Base-by-base conservation (phyloP, 169 alveolate genomes). In the Theileria equi region DNA sequence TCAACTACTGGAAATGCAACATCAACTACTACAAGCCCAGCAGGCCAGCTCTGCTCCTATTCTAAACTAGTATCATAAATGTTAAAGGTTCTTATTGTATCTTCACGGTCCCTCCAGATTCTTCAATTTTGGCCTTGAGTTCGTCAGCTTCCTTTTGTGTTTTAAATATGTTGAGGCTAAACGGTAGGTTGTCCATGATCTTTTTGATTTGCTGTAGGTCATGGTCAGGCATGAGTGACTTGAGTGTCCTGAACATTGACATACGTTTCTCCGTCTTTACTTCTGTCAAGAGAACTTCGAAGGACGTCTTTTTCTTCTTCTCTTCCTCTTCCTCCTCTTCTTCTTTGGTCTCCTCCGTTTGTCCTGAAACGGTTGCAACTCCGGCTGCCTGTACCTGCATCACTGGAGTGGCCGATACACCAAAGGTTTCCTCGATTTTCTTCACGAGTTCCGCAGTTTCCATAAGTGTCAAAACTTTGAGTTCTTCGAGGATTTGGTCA, bases 391-490 rank as follows among this genome's bases (percentile, higher is more conserved):
- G 76, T 31, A 69, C 60, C 13, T 52, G 43, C 4, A 80, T 49
- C 57, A 54, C 71, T 55, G 71, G 76, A 49, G 64, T 73, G 13
- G 88, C 61, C n/a, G 82, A 77, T 1, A 85, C 92, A 2, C 89
- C 85, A 49, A 85, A 85, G 13, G 88, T 67, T 48, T 80, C 65
- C 76, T 85, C 92, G 19, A 85, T 85, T 73, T 85, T 70, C 65
- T 74, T 85, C 23, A 85, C 92, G 52, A 85, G 48, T 59, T 85
- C 92, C 19, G 90, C 77, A 13, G 92, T 83, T 76, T 85, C 92
- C 81, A 85, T 47, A 16, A 85, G 69, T 3, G 89, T 81, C 45
- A 85, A 65, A 19, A 52, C 50, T 70, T 85, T 85, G 63, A 85
- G 78, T 25, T 76, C 79, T 17, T 64, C 88, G 23, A 84, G 54